Percentiles rank a stretch among this genome's conserved stretches.
Evolutionary conservation across 495 filamentous ascomycete genomes (phyloP).

Genomic region (Penicillium paxilli): DNA sequence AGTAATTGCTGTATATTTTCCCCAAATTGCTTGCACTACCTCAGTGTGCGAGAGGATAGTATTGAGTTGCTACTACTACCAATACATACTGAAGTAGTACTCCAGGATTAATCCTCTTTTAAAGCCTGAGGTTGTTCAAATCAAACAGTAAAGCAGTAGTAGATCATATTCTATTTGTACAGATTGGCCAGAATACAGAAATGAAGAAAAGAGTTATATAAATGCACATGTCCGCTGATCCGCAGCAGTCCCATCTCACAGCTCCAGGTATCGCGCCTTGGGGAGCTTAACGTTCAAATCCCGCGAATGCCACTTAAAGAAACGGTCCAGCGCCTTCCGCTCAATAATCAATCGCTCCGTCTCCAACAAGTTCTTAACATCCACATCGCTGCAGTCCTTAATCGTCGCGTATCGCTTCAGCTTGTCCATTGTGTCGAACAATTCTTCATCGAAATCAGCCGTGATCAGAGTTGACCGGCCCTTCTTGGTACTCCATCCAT

Average conservation of each 20-base stretch:
- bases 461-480: constrained; percentile 83
- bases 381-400: constrained; percentile 70
- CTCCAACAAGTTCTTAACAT: constrained; percentile 92
- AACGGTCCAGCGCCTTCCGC: constrained; percentile 71
- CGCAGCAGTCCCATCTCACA: not conserved
- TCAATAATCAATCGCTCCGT: constrained; percentile 84
- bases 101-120: too few relatives aligned
- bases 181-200: constrained; percentile 26
- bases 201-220: constrained; percentile 18
- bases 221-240: constrained; percentile 7
- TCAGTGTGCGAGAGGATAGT: too few relatives aligned
- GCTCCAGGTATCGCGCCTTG: constrained; percentile 34
- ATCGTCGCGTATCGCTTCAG: constrained; percentile 66
- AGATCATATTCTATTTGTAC: constrained; percentile 38
- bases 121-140: too few relatives aligned
- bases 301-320: constrained; percentile 73
- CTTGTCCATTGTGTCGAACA: constrained; percentile 50
- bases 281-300: constrained; percentile 55
- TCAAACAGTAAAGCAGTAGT: too few relatives aligned
- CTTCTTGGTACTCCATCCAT: constrained; percentile 68
- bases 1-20: too few relatives aligned
- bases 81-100: too few relatives aligned
- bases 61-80: too few relatives aligned
- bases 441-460: constrained; percentile 33
- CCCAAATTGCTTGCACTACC: too few relatives aligned